Conservation (phyloP, 2,329 filamentous ascomycete species). For the Monosporascus sp. region DNA sequence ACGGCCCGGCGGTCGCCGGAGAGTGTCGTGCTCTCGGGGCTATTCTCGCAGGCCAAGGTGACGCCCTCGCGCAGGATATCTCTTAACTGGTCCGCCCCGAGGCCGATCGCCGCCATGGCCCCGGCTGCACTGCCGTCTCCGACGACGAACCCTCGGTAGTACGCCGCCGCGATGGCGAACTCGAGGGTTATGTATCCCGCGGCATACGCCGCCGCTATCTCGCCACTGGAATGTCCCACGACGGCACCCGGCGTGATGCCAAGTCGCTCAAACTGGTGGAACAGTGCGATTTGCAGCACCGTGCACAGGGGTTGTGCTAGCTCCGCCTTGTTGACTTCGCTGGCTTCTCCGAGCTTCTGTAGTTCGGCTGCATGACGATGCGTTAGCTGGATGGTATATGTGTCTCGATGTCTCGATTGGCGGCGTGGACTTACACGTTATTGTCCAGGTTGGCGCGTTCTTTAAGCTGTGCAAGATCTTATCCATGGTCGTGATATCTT, state of each 20-base stretch:
- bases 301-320: conserved; percentile 31
- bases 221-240: conserved; percentile 39
- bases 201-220: conserved; percentile 41
- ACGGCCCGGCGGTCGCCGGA: conserved; percentile 19
- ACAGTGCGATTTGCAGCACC: conserved; percentile 34
- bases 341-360: conserved; percentile 10
- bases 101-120: conserved; percentile 36
- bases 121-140: conserved; percentile 11
- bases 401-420: not conserved
- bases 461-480: conserved; percentile 4
- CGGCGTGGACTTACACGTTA: conserved; percentile 8
- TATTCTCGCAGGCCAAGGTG: conserved; percentile 27
- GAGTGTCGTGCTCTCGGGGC: conserved; percentile 25
- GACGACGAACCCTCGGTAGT: conserved; percentile 31
- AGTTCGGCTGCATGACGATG: conserved; percentile 9
- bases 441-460: conserved; percentile 8
- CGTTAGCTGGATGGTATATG: conserved; percentile 11
- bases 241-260: conserved; percentile 29
- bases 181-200: conserved; percentile 28
- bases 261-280: conserved; percentile 30
- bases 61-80: conserved; percentile 21
- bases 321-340: conserved; percentile 15
- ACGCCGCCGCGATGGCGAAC: conserved; percentile 34
- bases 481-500: conserved; percentile 13
- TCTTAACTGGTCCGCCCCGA: conserved; percentile 25